These are phyloP conservation scores for Cladosporium sp. DNA, from an alignment of 2,329 filamentous ascomycete species.

Conservation along the genomic window DNA sequence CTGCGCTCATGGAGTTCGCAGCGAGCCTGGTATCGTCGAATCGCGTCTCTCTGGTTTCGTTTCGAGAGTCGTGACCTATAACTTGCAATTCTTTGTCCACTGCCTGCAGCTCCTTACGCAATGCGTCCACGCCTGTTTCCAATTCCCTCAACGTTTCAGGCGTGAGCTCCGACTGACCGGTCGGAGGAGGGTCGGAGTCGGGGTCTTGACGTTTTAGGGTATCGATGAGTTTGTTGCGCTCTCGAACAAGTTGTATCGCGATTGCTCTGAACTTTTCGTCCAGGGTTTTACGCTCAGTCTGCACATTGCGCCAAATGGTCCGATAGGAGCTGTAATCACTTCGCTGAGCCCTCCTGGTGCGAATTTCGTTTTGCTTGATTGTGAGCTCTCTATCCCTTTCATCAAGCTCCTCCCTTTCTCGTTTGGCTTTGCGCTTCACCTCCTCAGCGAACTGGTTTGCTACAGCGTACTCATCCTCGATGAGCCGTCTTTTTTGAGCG, in stretches of 20 bases:
- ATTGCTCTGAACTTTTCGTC: not conserved
- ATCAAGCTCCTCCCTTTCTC: not conserved
- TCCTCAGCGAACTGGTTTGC: not conserved
- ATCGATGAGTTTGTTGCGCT: not conserved
- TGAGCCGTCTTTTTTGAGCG: not conserved
- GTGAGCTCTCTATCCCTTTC: not conserved
- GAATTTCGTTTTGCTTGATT: not conserved
- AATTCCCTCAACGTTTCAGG: not conserved
- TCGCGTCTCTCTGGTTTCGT: not conserved
- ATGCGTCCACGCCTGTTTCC: not conserved
- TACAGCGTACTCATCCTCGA: not conserved
- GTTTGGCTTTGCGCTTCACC: conserved; percentile 2
- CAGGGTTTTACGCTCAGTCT: not conserved
- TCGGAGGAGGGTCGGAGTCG: not conserved
- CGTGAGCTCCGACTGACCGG: not conserved
- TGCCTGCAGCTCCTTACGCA: not conserved
- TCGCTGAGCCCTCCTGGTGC: not conserved
- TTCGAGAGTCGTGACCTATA: not conserved
- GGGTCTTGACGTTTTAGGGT: not conserved
- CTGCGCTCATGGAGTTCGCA: not conserved
- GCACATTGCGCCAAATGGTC: not conserved
- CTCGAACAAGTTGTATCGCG: not conserved
- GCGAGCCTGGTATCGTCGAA: conserved; percentile 7
- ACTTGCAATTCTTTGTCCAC: not conserved
- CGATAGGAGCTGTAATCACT: not conserved